phyloP scores from a whole-genome alignment of 441 rosid genomes.

The Melastoma candidum region DNA sequence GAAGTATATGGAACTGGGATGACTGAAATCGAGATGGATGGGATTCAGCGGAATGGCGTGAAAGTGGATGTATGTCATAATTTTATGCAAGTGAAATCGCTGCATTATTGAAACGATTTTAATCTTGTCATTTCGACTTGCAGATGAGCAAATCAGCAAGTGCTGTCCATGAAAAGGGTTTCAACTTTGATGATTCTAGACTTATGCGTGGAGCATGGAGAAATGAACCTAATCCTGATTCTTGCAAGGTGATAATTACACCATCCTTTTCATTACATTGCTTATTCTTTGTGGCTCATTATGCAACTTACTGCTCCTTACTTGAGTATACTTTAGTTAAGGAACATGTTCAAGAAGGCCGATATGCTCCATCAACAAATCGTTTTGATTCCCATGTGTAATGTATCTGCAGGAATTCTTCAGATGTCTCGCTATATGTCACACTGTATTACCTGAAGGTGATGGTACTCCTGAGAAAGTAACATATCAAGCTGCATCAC shows the following conservation, averaged over 20 bases:
- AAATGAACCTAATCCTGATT: conserved; percentile 63
- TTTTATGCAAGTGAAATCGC: too few species aligned
- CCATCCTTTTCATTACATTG: neutral
- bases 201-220: conserved; percentile 83
- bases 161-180: conserved; percentile 71
- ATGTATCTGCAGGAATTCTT: conserved; percentile 67
- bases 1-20: conserved; percentile 88
- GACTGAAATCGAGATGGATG: conserved; percentile 90
- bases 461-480: conserved; percentile 94
- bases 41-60: conserved; percentile 59
- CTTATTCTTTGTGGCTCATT: too few species aligned
- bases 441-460: conserved; percentile 99
- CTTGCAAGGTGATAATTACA: conserved; percentile 48
- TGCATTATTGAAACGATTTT: neutral
- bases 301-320: too few species aligned
- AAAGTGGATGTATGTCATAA: conserved; percentile 5
- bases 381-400: conserved; percentile 5
- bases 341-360: too few species aligned
- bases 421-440: conserved; percentile 93
- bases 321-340: too few species aligned
- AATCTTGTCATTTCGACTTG: conserved; percentile 8
- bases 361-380: neutral
- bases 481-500: conserved; percentile 98
- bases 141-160: conserved; percentile 48
- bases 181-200: conserved; percentile 93